Conservation (phyloP, 2,329 filamentous ascomycete species). For the Talaromyces albobiverticillius region DNA sequence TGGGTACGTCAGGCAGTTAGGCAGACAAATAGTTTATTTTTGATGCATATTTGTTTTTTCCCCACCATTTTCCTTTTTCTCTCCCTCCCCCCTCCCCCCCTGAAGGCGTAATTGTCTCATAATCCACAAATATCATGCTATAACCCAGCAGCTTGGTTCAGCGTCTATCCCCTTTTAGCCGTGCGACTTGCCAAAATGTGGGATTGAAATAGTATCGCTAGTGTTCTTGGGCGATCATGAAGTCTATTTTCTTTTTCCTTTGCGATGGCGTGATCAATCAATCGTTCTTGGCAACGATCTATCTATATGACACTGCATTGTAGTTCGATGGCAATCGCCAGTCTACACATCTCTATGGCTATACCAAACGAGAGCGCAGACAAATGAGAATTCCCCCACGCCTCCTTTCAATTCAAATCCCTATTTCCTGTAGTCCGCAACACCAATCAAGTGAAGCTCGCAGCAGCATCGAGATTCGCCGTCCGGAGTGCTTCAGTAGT, state of each 20-base stretch:
- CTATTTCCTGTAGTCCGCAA: too few species aligned
- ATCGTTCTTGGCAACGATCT: background rate
- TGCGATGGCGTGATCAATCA: constrained; percentile 3
- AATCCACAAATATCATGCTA: background rate
- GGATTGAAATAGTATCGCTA: too few species aligned
- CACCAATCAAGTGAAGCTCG: too few species aligned
- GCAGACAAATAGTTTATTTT: too few species aligned
- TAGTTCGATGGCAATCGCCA: too few species aligned
- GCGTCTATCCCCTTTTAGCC: background rate
- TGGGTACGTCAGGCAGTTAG: too few species aligned
- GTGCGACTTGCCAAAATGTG: background rate
- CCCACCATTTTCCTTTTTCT: background rate
- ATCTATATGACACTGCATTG: background rate
- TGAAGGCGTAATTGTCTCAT: background rate
- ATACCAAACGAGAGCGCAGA: too few species aligned
- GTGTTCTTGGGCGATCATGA: background rate
- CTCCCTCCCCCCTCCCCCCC: background rate
- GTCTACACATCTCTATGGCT: too few species aligned
- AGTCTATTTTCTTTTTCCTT: background rate
- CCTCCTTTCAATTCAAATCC: background rate
- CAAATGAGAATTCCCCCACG: background rate
- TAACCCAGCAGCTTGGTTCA: background rate
- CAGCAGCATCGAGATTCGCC: too few species aligned
- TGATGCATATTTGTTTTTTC: too few species aligned
- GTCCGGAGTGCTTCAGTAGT: too few species aligned